Percentiles rank a stretch among this genome's conserved stretches.
These are phyloP conservation scores for Backusella morwellensis DNA, from an alignment of 192 early-diverging fungal species.

Conservation along the genomic window DNA sequence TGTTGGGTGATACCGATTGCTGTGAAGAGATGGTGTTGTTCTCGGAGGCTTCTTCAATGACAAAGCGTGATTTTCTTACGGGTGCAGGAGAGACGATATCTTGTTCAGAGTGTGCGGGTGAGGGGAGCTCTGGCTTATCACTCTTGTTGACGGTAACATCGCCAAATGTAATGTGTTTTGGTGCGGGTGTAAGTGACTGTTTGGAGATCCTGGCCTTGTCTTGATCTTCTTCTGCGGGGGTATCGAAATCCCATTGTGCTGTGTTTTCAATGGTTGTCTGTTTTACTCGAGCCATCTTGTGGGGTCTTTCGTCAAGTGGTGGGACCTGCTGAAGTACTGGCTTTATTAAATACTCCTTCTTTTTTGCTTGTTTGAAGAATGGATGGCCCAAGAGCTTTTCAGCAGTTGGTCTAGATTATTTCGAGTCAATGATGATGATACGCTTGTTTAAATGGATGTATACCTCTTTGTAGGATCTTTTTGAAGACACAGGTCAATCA, in stretches of 20 bases:
- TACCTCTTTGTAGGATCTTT: conserved; percentile 74
- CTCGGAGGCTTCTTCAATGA: conserved; percentile 23
- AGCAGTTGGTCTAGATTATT: conserved; percentile 58
- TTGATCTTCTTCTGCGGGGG: conserved; percentile 14
- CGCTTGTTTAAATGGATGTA: too few species aligned
- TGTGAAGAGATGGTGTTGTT: conserved; percentile 21
- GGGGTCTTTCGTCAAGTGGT: conserved; percentile 67
- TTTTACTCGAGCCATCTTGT: conserved; percentile 49
- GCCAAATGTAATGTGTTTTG: conserved; percentile 4
- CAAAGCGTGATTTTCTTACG: conserved; percentile 27
- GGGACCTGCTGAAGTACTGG: conserved; percentile 59
- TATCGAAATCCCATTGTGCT: conserved; percentile 72
- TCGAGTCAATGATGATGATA: too few species aligned
- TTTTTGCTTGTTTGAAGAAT: conserved; percentile 79
- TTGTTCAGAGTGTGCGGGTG: not conserved
- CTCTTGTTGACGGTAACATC: not conserved
- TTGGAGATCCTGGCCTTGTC: not conserved
- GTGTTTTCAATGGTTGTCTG: conserved; percentile 39
- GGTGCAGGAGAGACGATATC: conserved; percentile 10
- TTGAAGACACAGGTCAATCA: conserved; percentile 81
- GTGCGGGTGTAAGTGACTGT: not conserved
- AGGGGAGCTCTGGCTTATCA: not conserved
- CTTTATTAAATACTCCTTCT: conserved; percentile 62
- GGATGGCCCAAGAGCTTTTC: conserved; percentile 74
- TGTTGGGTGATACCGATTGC: conserved; percentile 3